Percentiles rank a stretch among this genome's conserved stretches.
phyloP scores from a whole-genome alignment of 2,329 filamentous ascomycete genomes.

The Fusarium piperis region DNA sequence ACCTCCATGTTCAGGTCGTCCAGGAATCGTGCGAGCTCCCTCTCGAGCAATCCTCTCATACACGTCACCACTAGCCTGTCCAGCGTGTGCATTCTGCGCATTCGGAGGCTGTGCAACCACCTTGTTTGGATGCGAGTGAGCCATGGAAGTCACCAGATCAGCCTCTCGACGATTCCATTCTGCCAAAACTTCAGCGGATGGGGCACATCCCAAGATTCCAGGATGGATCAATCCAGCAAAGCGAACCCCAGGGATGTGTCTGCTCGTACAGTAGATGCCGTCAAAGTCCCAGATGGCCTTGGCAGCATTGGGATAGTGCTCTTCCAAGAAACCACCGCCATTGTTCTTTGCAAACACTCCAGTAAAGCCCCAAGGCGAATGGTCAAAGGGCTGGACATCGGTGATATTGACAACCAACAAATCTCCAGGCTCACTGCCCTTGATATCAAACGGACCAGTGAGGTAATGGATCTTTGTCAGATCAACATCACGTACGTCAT shows the following conservation, averaged over 20 bases:
- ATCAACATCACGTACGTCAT: conserved; percentile 86
- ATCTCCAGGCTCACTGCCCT: conserved; percentile 85
- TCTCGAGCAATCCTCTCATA: conserved; percentile 77
- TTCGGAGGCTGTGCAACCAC: conserved; percentile 80
- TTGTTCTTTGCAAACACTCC: conserved; percentile 83
- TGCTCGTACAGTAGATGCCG: conserved; percentile 76
- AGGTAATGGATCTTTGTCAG: conserved; percentile 88
- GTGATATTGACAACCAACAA: conserved; percentile 89
- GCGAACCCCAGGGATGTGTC: conserved; percentile 87
- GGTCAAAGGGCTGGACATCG: conserved; percentile 88
- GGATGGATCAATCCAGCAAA: conserved; percentile 93
- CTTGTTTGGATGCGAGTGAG: conserved; percentile 65
- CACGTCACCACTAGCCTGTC: conserved; percentile 65
- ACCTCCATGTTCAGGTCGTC: conserved; percentile 86
- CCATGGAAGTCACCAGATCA: conserved; percentile 77
- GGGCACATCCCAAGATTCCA: conserved; percentile 89
- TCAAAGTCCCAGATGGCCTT: conserved; percentile 71
- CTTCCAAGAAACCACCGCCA: conserved; percentile 88
- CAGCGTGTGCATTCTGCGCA: conserved; percentile 77
- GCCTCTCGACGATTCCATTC: conserved; percentile 87
- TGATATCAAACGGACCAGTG: conserved; percentile 87
- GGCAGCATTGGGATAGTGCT: conserved; percentile 81
- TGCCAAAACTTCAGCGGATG: conserved; percentile 78
- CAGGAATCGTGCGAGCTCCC: conserved; percentile 86
- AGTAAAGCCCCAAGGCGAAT: conserved; percentile 90